Evolutionary conservation across 495 filamentous ascomycete species (phyloP).

Genomic region (Penicillium paradoxum): DNA sequence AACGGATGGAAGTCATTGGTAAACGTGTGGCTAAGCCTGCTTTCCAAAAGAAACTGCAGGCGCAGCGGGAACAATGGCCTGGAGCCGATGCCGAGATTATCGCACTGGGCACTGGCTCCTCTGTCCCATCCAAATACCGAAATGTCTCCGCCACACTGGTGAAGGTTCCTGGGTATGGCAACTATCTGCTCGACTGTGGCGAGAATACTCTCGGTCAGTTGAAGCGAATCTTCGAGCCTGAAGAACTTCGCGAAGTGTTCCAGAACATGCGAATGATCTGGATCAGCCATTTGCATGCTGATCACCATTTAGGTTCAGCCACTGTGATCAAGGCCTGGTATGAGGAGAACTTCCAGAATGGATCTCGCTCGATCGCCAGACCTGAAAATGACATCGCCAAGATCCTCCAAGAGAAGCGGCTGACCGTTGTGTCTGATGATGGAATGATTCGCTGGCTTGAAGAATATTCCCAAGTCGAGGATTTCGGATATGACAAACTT

Average conservation of each 20-base stretch:
- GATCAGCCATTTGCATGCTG: slow-evolving; percentile 93
- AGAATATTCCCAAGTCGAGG: slow-evolving; percentile 74
- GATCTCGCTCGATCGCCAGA: slow-evolving; percentile 21
- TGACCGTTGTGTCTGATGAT: slow-evolving; percentile 56
- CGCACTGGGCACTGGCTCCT: slow-evolving; percentile 85
- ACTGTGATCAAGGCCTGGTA: slow-evolving; percentile 78
- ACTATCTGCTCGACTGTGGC: slow-evolving; percentile 83
- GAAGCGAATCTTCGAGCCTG: slow-evolving; percentile 60
- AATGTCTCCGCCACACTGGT: slow-evolving; percentile 90
- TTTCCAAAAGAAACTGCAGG: slow-evolving; percentile 31
- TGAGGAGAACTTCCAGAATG: slow-evolving; percentile 38
- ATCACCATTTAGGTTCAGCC: slow-evolving; percentile 86
- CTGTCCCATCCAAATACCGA: slow-evolving; percentile 83
- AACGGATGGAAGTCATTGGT: slow-evolving; percentile 27
- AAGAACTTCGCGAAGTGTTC: slow-evolving; percentile 63
- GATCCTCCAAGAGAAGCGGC: slow-evolving; percentile 42
- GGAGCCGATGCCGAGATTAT: slow-evolving; percentile 74
- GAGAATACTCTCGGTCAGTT: slow-evolving; percentile 94
- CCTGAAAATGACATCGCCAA: slow-evolving; percentile 27
- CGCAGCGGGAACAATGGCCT: slow-evolving; percentile 51
- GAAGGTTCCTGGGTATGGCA: slow-evolving; percentile 75
- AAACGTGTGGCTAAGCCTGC: slow-evolving; percentile 22
- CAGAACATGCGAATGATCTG: slow-evolving; percentile 77
- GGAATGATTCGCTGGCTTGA: slow-evolving; percentile 67
- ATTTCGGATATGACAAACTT: slow-evolving; percentile 63